Conservation (phyloP, 1,139 yeast species). For the Yamadazyma atlantica region DNA sequence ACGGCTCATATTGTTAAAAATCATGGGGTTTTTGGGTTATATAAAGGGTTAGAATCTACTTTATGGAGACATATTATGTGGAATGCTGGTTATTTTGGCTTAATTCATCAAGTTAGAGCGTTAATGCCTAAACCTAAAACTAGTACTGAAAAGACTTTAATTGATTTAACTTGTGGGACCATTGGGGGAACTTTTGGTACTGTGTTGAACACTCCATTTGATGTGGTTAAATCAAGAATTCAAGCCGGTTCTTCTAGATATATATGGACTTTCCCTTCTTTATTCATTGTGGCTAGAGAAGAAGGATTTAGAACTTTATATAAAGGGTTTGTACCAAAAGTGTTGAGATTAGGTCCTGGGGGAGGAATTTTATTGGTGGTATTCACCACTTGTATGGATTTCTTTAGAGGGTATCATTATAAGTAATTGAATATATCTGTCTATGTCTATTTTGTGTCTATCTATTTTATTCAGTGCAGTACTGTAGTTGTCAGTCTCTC, state of each 20-base stretch:
- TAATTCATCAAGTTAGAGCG: slow-evolving; percentile 81
- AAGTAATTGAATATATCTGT: slow-evolving; percentile 12
- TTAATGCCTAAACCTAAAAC: slow-evolving; percentile 77
- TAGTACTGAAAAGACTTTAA: slow-evolving; percentile 68
- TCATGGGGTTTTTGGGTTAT: slow-evolving; percentile 82
- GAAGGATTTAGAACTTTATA: slow-evolving; percentile 88
- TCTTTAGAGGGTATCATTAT: slow-evolving; percentile 69
- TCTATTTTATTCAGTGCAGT: neutral
- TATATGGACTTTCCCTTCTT: slow-evolving; percentile 88
- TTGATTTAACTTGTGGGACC: slow-evolving; percentile 89
- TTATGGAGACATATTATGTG: slow-evolving; percentile 95
- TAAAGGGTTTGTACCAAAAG: slow-evolving; percentile 96
- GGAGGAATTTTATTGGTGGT: slow-evolving; percentile 98
- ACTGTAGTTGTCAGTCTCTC: neutral
- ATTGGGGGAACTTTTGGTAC: slow-evolving; percentile 98
- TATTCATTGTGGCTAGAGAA: slow-evolving; percentile 74
- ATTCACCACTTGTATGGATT: slow-evolving; percentile 91
- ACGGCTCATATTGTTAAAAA: slow-evolving; percentile 65
- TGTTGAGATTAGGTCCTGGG: slow-evolving; percentile 96
- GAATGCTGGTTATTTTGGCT: slow-evolving; percentile 99
- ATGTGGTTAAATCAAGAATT: slow-evolving; percentile 95
- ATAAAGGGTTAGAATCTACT: slow-evolving; percentile 95
- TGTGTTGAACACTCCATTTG: slow-evolving; percentile 90
- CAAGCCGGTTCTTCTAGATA: slow-evolving; percentile 88
- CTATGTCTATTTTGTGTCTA: too few relatives aligned